A percentile compares a stretch with the other conserved stretches of the same genome.
These are phyloP conservation scores for Tetracentron sinense DNA, from an alignment of 164 flowering plant species.

Conservation along the genomic window DNA sequence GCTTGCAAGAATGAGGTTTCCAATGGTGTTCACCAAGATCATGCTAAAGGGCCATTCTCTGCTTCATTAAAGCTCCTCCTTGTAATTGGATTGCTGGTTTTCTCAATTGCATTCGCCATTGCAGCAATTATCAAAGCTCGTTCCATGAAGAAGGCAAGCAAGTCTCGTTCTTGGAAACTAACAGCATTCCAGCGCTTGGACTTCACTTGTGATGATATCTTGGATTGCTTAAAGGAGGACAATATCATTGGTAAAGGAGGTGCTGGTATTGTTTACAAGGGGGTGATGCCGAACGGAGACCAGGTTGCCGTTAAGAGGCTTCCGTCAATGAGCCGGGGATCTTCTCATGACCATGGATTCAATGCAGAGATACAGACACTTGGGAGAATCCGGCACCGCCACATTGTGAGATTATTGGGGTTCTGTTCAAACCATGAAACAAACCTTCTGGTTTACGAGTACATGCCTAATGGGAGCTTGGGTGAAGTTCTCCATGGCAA, in stretches of 20 bases:
- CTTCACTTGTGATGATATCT: slow-evolving; percentile 80
- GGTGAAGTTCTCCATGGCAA: slow-evolving; percentile 97
- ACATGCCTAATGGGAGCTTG: slow-evolving; percentile 96
- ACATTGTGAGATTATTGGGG: slow-evolving; percentile 86
- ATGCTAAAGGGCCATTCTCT: slow-evolving; percentile 61
- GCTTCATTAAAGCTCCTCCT: slow-evolving; percentile 79
- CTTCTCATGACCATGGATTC: slow-evolving; percentile 94
- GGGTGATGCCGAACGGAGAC: slow-evolving; percentile 78
- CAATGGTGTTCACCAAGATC: slow-evolving; percentile 38
- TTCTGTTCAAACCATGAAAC: slow-evolving; percentile 96
- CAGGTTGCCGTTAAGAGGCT: slow-evolving; percentile 87
- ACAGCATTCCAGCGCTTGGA: slow-evolving; percentile 95
- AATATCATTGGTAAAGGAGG: slow-evolving; percentile 99
- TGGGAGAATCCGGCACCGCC: slow-evolving; percentile 91
- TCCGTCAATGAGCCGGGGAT: slow-evolving; percentile 87
- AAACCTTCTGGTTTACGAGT: slow-evolving; percentile 90
- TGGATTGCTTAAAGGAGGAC: slow-evolving; percentile 87
- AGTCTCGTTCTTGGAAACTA: slow-evolving; percentile 79
- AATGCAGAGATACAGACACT: slow-evolving; percentile 95
- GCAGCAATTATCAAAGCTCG: slow-evolving; percentile 89
- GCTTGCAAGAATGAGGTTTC: slow-evolving; percentile 67
- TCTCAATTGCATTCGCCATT: slow-evolving; percentile 85
- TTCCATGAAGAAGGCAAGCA: slow-evolving; percentile 72
- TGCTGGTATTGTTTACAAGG: slow-evolving; percentile 95
- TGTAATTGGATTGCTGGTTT: slow-evolving; percentile 82